These are phyloP conservation scores for Tolypocladium guangdongense DNA, from an alignment of 2,329 filamentous ascomycete genomes.

Conservation along the genomic window DNA sequence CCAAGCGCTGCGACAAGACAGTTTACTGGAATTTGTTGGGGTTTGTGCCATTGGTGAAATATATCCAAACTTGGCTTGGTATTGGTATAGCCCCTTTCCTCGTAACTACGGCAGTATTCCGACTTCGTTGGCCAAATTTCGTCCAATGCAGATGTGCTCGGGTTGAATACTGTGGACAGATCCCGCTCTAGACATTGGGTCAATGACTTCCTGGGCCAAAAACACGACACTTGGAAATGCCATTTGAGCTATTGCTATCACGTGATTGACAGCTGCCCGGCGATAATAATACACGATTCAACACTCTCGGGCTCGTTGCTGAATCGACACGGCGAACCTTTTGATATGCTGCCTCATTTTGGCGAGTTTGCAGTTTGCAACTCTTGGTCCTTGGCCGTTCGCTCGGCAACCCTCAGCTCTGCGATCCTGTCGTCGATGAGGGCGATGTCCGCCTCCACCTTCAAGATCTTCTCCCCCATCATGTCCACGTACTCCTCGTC, in stretches of 20 bases:
- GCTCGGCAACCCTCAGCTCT: slow-evolving; percentile 13
- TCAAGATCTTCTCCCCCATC: slow-evolving; percentile 59
- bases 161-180: no score
- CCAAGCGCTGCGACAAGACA: neutral
- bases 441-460: slow-evolving; percentile 65
- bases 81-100: neutral
- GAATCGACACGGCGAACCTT: neutral
- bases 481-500: slow-evolving; percentile 64
- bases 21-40: neutral
- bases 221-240: neutral
- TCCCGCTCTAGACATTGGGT: neutral
- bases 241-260: neutral
- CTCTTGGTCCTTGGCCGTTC: neutral
- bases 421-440: slow-evolving; percentile 66
- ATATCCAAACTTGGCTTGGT: neutral
- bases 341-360: neutral
- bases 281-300: neutral
- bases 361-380: neutral
- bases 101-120: no score
- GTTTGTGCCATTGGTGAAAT: neutral
- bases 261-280: neutral
- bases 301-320: neutral
- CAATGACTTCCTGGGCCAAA: neutral
- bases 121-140: neutral
- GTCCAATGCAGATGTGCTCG: no score